A percentile compares a stretch with the other conserved stretches of the same genome.
phyloP scores from a whole-genome alignment of 169 alveolate species.

The Plasmodium berghei region DNA sequence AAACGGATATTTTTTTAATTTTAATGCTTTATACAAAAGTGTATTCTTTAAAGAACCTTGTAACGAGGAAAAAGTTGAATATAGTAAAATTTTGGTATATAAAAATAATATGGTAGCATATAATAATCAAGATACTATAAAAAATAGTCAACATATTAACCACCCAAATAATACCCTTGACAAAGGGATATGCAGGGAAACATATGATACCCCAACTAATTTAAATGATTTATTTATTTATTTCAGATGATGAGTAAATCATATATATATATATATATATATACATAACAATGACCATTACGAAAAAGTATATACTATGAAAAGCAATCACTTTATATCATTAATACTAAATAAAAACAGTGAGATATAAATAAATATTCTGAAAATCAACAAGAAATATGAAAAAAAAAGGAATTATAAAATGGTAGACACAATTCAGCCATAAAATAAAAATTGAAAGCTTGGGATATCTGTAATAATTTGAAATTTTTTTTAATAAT shows the following conservation, averaged over 20 bases:
- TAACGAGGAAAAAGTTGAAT: slow-evolving; percentile 6
- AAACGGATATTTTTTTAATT: slow-evolving; percentile 12
- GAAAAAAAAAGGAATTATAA: slow-evolving; percentile 12
- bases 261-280: slow-evolving; percentile 40
- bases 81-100: neutral
- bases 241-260: slow-evolving; percentile 75
- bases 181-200: neutral
- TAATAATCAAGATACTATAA: neutral
- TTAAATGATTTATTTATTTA: slow-evolving; percentile 33
- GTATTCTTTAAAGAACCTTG: neutral
- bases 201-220: slow-evolving; percentile 7
- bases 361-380: neutral
- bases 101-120: neutral
- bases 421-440: neutral
- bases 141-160: neutral
- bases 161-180: neutral
- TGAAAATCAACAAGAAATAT: neutral
- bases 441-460: too few species aligned
- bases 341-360: neutral
- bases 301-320: slow-evolving; percentile 30
- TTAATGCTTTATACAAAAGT: slow-evolving; percentile 5
- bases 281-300: slow-evolving; percentile 37
- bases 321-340: slow-evolving; percentile 8
- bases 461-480: too few species aligned
- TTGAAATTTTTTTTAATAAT: too few species aligned